phyloP scores from a whole-genome alignment of 306 rosid genomes.

The Sicyos baderoa region DNA sequence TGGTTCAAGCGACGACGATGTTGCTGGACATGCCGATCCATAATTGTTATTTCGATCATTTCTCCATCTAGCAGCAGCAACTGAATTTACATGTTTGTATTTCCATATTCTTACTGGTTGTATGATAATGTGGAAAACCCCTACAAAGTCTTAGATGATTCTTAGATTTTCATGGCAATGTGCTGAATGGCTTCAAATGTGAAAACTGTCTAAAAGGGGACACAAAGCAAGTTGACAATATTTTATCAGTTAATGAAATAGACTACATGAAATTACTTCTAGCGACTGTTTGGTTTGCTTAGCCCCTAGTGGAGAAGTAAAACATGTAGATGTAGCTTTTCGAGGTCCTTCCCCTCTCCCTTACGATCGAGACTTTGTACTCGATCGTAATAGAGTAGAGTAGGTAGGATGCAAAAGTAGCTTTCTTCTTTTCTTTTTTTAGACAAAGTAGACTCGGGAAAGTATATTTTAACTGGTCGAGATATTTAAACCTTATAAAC shows the following conservation, averaged over 20 bases:
- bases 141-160: not conserved
- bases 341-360: too few species aligned
- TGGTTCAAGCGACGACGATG: constrained; percentile 71
- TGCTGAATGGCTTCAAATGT: not conserved
- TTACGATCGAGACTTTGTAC: too few species aligned
- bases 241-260: constrained; percentile 11
- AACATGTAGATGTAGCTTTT: not conserved
- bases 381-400: too few species aligned
- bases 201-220: not conserved
- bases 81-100: constrained; percentile 27
- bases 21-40: constrained; percentile 85
- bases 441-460: too few species aligned
- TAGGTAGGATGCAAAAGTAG: too few species aligned
- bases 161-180: constrained; percentile 11
- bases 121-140: not conserved
- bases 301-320: not conserved
- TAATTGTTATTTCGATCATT: constrained; percentile 10
- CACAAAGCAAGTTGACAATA: not conserved
- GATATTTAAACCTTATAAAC: too few species aligned
- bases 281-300: not conserved
- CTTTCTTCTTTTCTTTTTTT: too few species aligned
- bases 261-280: not conserved
- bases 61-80: constrained; percentile 32
- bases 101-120: constrained; percentile 17
- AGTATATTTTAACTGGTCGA: too few species aligned